These are phyloP conservation scores for Vachellia pachyceras DNA, from an alignment of 306 rosid genomes.

Conservation along the genomic window DNA sequence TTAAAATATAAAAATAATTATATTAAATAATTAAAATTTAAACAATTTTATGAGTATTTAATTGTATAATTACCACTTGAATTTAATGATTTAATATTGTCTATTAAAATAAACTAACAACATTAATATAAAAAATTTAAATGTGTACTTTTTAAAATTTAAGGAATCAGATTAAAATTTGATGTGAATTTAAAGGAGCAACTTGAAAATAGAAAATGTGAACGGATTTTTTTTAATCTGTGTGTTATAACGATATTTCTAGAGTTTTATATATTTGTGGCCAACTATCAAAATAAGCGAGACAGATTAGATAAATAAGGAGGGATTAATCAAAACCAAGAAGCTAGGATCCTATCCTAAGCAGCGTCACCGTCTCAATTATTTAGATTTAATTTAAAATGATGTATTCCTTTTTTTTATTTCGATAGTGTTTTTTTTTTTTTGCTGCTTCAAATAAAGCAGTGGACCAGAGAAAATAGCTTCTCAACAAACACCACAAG, in stretches of 20 bases:
- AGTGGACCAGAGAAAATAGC: background rate
- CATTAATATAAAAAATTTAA: no score
- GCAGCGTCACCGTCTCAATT: background rate
- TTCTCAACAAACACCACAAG: background rate
- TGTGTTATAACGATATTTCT: background rate
- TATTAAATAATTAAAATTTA: no score
- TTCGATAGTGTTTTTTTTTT: background rate
- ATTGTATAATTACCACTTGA: no score
- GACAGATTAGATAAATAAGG: background rate
- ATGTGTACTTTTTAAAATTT: no score
- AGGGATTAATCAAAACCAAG: background rate
- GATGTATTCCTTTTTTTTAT: background rate
- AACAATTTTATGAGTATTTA: no score
- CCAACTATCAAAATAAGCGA: background rate
- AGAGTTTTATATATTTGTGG: background rate
- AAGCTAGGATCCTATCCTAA: background rate
- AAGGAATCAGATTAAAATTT: no score
- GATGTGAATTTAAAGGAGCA: no score
- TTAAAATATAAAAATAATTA: no score
- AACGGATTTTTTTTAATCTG: background rate
- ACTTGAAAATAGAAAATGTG: background rate
- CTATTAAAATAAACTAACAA: no score
- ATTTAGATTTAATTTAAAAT: background rate
- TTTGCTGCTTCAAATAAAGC: background rate
- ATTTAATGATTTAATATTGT: no score